These are phyloP conservation scores for Aureobasidium sp. DNA, from an alignment of 2,329 filamentous ascomycete species.

Conservation along the genomic window DNA sequence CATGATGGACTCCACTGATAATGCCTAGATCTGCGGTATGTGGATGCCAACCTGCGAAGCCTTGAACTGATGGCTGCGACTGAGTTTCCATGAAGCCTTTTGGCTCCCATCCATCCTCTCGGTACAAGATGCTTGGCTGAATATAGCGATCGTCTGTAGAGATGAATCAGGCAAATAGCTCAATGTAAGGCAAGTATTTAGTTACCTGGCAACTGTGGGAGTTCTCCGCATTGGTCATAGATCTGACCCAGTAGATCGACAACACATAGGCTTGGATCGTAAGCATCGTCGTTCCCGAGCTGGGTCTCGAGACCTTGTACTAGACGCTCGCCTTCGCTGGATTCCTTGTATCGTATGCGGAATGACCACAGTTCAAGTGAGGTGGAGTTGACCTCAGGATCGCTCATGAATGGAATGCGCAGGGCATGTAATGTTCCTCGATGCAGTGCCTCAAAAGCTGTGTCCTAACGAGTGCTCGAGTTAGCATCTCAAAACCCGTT, in stretches of 20 bases:
- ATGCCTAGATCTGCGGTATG: background rate
- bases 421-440: constrained; percentile 34
- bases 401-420: constrained; percentile 32
- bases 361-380: constrained; percentile 42
- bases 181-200: background rate
- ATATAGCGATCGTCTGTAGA: background rate
- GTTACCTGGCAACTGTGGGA: background rate
- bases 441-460: constrained; percentile 39
- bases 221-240: background rate
- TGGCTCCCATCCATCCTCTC: background rate
- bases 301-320: background rate
- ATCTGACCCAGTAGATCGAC: background rate
- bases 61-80: background rate
- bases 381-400: constrained; percentile 28
- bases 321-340: background rate
- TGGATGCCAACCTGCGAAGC: background rate
- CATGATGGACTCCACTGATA: background rate
- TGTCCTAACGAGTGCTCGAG: constrained; percentile 29
- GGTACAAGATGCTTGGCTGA: background rate
- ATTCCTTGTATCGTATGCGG: constrained; percentile 31
- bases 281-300: background rate
- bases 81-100: background rate
- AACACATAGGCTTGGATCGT: background rate
- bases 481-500: constrained; percentile 8
- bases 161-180: background rate